Evolutionary conservation across 441 rosid genomes (phyloP).

Genomic region (Metrosideros polymorpha): DNA sequence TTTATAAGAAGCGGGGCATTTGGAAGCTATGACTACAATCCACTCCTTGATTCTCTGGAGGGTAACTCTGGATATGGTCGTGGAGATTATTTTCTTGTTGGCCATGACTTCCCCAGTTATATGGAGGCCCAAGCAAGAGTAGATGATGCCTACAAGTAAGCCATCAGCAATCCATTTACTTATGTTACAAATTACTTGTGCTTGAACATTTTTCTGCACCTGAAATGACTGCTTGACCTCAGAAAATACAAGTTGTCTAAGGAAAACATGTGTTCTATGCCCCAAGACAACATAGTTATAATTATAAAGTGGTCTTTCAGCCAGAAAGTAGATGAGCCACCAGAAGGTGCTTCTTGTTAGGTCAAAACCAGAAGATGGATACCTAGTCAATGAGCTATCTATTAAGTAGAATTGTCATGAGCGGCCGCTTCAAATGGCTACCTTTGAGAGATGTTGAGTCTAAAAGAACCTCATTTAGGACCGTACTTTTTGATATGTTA

Average conservation of each 20-base stretch:
- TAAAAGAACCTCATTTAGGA: neutral
- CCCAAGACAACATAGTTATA: neutral
- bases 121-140: slow-evolving; percentile 79
- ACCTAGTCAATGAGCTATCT: neutral
- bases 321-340: neutral
- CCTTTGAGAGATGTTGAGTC: neutral
- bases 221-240: neutral
- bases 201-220: neutral
- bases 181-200: neutral
- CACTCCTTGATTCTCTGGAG: slow-evolving; percentile 81
- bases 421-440: neutral
- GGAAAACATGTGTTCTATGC: neutral
- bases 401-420: neutral
- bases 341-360: neutral
- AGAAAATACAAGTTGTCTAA: neutral
- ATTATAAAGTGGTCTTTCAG: neutral
- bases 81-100: slow-evolving; percentile 92
- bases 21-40: slow-evolving; percentile 79
- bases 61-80: slow-evolving; percentile 89
- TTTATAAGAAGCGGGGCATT: slow-evolving; percentile 79
- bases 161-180: neutral
- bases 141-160: slow-evolving; percentile 86
- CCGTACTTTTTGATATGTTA: neutral
- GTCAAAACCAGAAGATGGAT: neutral
- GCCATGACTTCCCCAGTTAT: slow-evolving; percentile 78